These are phyloP conservation scores for Alisma plantagoaquatica DNA, from an alignment of 106 monocot species.

Conservation along the genomic window DNA sequence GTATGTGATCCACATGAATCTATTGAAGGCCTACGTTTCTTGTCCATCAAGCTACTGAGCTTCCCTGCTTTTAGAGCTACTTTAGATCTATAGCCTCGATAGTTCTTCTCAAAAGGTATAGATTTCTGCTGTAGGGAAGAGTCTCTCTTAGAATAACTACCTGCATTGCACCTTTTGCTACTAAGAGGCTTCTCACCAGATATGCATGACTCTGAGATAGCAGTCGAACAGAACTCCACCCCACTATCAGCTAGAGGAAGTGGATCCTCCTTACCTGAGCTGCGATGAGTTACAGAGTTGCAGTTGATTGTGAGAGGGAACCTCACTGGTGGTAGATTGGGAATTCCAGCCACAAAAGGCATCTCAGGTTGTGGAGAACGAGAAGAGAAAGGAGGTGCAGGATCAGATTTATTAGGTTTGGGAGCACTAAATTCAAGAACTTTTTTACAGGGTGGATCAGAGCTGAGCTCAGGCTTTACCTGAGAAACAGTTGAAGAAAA, in stretches of 20 bases:
- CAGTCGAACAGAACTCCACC: constrained; percentile 13
- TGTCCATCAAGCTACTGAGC: constrained; percentile 37
- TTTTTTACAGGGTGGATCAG: constrained; percentile 6
- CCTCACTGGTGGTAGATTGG: constrained; percentile 28
- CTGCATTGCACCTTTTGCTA: constrained; percentile 34
- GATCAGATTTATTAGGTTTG: constrained; percentile 1
- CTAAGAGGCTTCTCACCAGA: constrained; percentile 23
- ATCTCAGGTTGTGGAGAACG: constrained; percentile 6
- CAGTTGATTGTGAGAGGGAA: constrained; percentile 19
- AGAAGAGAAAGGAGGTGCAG: background rate
- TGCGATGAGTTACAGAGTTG: constrained; percentile 9
- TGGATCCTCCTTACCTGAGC: constrained; percentile 19
- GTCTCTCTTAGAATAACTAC: constrained; percentile 55
- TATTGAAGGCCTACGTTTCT: constrained; percentile 39
- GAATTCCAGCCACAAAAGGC: constrained; percentile 13
- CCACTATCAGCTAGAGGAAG: constrained; percentile 4
- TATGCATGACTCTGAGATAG: constrained; percentile 5
- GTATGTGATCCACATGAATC: constrained; percentile 31
- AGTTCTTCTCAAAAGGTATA: constrained; percentile 57
- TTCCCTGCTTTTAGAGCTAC: constrained; percentile 38
- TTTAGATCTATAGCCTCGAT: constrained; percentile 61
- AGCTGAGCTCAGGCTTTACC: constrained; percentile 12
- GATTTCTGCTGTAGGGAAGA: constrained; percentile 44
- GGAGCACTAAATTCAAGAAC: background rate
- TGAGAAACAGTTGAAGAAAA: constrained; percentile 8